Base-by-base conservation (phyloP, 2,329 filamentous ascomycete genomes). In the Neofusicoccum parvum region DNA sequence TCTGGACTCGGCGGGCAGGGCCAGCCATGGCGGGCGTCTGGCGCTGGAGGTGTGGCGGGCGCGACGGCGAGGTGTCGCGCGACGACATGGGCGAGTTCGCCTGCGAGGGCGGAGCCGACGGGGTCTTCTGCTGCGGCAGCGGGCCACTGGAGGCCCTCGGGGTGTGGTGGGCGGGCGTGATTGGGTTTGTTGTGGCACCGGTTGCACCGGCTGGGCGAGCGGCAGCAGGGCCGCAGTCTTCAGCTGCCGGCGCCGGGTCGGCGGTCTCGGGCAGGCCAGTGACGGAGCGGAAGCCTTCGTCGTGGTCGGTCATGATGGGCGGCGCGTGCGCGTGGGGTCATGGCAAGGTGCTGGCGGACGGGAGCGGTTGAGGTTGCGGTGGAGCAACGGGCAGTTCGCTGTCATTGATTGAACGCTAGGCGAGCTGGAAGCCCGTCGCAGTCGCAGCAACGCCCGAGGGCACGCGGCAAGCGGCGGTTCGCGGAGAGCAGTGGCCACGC, bases 1-100 rank as follows among this genome's bases (percentile, higher is more conserved):
- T 71, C 62, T 78, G 71, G 53, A 73, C 75, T 43, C 74, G 45
- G 36, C 50, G 51, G 45, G 48, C 45, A 14, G 46, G 59, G 11
- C 51, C 58, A 17, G 65, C 43, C 53, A 66, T 66, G 60, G 51
- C 58, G 17, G 65, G 67, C 17, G 66, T 67, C 66, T 32, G 68
- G 45, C 39, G 62, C 49, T 45, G 48, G 34, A 15, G 66, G 3
- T 54, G 62, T 12, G 50, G 39, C 46, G 39, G 43, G 53, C 79
- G 74, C 37, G 78, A 74, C 6, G 82, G 82, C 56, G 81, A 83
- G 36, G 78, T 75, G 70, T 83, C 82, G 66, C 82, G 77, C 48
- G 81, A 83, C 32, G 80, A 79, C 66, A 76, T 72, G 43, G 82
- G 81, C 67, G 81, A 83, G 64, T 74, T 74, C 60, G 74, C 71